A percentile compares a stretch with the other conserved stretches of the same genome.
These are phyloP conservation scores for Eleusine indica DNA, from an alignment of 176 grass and related monocot genomes.

Conservation along the genomic window DNA sequence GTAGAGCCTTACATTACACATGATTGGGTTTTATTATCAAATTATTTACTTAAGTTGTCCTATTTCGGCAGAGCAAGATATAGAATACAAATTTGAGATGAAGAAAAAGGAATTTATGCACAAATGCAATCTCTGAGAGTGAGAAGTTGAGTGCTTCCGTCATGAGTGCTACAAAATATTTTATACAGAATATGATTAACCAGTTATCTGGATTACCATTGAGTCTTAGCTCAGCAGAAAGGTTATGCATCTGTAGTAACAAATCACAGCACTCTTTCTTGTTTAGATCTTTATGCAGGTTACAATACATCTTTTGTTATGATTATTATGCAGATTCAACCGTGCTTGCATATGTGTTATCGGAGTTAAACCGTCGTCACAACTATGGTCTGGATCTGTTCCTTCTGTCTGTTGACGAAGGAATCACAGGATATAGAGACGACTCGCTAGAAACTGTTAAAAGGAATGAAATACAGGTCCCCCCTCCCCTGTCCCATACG, in stretches of 20 bases:
- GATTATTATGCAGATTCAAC: conserved; percentile 83
- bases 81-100: neutral
- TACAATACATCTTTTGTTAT: conserved; percentile 18
- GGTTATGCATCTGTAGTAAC: neutral
- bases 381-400: conserved; percentile 93
- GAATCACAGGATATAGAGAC: conserved; percentile 95
- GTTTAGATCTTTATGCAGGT: conserved; percentile 25
- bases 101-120: neutral
- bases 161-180: neutral
- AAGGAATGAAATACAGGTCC: conserved; percentile 98
- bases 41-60: neutral
- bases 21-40: neutral
- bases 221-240: neutral
- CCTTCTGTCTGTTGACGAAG: conserved; percentile 94
- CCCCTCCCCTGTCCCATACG: neutral
- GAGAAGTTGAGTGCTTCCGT: neutral
- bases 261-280: conserved; percentile 26
- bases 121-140: neutral
- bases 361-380: conserved; percentile 70
- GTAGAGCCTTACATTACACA: neutral
- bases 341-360: conserved; percentile 88
- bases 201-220: neutral
- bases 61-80: neutral
- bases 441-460: conserved; percentile 98
- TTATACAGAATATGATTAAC: conserved; percentile 1